These are phyloP conservation scores for Globisporangium megalacanthum DNA, from an alignment of 352 stramenopile genomes.

Conservation along the genomic window DNA sequence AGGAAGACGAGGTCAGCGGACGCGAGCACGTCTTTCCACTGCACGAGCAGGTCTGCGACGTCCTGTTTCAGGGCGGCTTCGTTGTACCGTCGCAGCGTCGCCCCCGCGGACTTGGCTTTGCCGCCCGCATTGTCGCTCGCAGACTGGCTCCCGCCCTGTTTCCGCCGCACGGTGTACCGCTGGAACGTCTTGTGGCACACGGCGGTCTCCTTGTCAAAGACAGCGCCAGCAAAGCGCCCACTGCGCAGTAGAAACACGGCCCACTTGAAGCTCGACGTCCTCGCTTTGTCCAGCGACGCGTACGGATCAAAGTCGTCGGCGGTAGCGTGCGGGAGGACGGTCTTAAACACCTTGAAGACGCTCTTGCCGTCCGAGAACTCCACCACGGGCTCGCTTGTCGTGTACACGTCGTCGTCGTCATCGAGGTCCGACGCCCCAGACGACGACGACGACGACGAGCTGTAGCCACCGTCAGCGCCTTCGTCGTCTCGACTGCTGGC, in stretches of 20 bases:
- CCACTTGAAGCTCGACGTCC: slow-evolving; percentile 61
- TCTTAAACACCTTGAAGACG: slow-evolving; percentile 79
- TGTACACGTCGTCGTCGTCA: slow-evolving; percentile 39
- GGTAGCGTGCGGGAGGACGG: slow-evolving; percentile 36
- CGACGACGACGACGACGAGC: slow-evolving; percentile 32
- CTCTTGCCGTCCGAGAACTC: slow-evolving; percentile 71
- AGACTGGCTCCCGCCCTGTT: slow-evolving; percentile 92
- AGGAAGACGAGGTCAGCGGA: slow-evolving; percentile 67
- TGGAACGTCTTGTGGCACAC: slow-evolving; percentile 91
- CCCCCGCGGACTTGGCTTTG: slow-evolving; percentile 91
- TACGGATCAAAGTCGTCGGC: slow-evolving; percentile 63
- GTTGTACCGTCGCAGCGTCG: slow-evolving; percentile 90
- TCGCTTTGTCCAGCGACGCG: slow-evolving; percentile 38
- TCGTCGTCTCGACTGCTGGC: slow-evolving; percentile 16
- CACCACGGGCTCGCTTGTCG: slow-evolving; percentile 62
- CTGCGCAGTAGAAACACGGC: slow-evolving; percentile 89
- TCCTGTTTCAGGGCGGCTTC: slow-evolving; percentile 90
- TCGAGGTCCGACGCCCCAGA: slow-evolving; percentile 34
- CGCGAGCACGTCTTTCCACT: slow-evolving; percentile 71
- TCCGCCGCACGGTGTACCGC: slow-evolving; percentile 91
- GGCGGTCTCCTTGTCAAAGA: slow-evolving; percentile 88
- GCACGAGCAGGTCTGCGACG: slow-evolving; percentile 63
- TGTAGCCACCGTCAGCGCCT: slow-evolving; percentile 7
- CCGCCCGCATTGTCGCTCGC: slow-evolving; percentile 69
- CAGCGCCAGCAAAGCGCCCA: slow-evolving; percentile 87